Conservation (phyloP, 2,329 filamentous ascomycete species). For the Penicillium sp. region DNA sequence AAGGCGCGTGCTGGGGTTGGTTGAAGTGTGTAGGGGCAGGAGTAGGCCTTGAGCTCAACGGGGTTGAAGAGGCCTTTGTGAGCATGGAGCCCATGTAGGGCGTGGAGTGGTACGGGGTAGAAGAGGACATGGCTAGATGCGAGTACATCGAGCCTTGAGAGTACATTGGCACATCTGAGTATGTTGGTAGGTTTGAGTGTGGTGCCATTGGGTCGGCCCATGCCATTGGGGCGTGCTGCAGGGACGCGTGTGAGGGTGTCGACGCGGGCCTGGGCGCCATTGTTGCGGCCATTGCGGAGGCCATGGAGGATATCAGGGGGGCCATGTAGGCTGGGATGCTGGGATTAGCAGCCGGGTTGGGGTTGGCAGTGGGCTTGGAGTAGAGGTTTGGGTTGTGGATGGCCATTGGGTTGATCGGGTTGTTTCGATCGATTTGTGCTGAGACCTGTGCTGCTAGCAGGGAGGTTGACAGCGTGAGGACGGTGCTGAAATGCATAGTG, state of each 20-base stretch:
- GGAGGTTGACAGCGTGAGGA: conserved; percentile 14
- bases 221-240: background rate
- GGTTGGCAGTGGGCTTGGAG: background rate
- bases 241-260: background rate
- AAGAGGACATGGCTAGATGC: background rate
- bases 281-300: background rate
- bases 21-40: background rate
- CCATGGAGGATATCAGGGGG: background rate
- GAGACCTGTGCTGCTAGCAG: conserved; percentile 11
- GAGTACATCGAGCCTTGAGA: background rate
- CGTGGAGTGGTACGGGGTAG: background rate
- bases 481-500: conserved; percentile 17
- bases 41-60: background rate
- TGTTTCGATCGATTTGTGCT: background rate
- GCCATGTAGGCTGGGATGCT: background rate
- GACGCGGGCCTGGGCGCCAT: background rate
- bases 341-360: background rate
- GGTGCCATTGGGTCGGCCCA: background rate
- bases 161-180: background rate
- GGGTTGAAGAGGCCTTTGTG: background rate
- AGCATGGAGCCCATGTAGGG: background rate
- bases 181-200: background rate
- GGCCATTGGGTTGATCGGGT: background rate
- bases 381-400: background rate
- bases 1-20: background rate